A percentile compares a stretch with the other conserved stretches of the same genome.
These are phyloP conservation scores for Polyporus tsugae DNA, from an alignment of 1,284 basidiomycete species.

Conservation along the genomic window DNA sequence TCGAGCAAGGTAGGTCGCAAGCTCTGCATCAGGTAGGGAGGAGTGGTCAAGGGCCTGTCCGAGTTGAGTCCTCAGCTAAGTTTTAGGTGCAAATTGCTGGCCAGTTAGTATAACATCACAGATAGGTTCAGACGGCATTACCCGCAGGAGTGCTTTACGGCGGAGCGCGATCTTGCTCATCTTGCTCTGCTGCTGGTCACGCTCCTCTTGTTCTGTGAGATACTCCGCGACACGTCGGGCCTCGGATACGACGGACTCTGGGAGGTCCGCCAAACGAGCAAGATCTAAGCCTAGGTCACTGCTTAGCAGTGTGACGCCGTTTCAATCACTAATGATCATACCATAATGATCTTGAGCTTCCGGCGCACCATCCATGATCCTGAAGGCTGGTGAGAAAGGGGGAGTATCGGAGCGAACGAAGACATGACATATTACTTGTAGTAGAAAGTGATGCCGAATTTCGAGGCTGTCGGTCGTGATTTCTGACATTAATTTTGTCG, in stretches of 20 bases:
- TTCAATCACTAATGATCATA: slow-evolving; percentile 33
- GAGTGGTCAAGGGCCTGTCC: slow-evolving; percentile 75
- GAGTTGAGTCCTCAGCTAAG: slow-evolving; percentile 73
- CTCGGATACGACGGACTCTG: slow-evolving; percentile 68
- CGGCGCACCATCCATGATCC: slow-evolving; percentile 72
- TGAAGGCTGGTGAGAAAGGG: slow-evolving; percentile 35
- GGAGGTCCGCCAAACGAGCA: slow-evolving; percentile 85
- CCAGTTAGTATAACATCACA: too few species aligned
- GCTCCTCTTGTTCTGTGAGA: slow-evolving; percentile 67
- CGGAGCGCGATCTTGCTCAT: slow-evolving; percentile 65
- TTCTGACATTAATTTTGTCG: slow-evolving; percentile 46
- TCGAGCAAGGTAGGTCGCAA: slow-evolving; percentile 66
- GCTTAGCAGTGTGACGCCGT: neutral
- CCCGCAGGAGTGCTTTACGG: slow-evolving; percentile 74
- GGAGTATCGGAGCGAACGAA: neutral
- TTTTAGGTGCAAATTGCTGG: neutral
- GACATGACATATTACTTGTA: slow-evolving; percentile 64
- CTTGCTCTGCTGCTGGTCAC: slow-evolving; percentile 64
- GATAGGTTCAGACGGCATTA: slow-evolving; percentile 43
- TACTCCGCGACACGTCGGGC: slow-evolving; percentile 67
- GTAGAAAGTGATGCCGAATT: slow-evolving; percentile 77
- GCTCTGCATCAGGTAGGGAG: slow-evolving; percentile 70
- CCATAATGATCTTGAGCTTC: slow-evolving; percentile 73
- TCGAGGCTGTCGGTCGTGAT: slow-evolving; percentile 58
- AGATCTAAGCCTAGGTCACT: slow-evolving; percentile 75